These are phyloP conservation scores for Phytophthora parvispora DNA, from an alignment of 352 stramenopile genomes.

Conservation along the genomic window DNA sequence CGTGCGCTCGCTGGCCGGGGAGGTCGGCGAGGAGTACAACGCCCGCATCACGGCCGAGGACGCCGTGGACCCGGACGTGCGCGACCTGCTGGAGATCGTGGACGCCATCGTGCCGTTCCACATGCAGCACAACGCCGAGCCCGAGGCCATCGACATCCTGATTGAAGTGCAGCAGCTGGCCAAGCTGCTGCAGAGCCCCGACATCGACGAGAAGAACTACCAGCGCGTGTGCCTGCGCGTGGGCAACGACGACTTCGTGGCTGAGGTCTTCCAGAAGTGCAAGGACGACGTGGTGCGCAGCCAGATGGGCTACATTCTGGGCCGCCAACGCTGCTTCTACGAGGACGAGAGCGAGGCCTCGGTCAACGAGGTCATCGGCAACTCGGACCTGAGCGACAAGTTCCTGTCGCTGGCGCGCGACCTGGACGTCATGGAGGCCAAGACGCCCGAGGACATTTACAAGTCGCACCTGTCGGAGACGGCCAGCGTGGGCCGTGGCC, in stretches of 20 bases:
- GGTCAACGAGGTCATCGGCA: constrained; percentile 97
- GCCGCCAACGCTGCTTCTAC: constrained; percentile 94
- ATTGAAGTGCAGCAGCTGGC: constrained; percentile 98
- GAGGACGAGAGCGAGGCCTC: constrained; percentile 94
- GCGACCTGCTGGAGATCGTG: constrained; percentile 97
- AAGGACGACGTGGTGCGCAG: constrained; percentile 73
- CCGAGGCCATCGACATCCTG: constrained; percentile 99
- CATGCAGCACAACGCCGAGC: constrained; percentile 99
- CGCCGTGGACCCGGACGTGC: constrained; percentile 72
- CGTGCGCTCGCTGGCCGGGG: constrained; percentile 97
- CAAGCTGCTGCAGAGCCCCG: constrained; percentile 93
- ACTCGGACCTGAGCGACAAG: constrained; percentile 97
- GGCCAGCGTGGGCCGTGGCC: constrained; percentile 75
- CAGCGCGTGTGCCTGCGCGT: constrained; percentile 97
- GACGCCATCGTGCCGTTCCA: constrained; percentile 99
- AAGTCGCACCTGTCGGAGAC: constrained; percentile 99
- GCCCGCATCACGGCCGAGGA: constrained; percentile 70
- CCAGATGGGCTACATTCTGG: constrained; percentile 98
- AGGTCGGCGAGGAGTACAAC: constrained; percentile 97
- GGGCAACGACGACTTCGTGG: constrained; percentile 81
- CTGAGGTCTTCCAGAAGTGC: constrained; percentile 84
- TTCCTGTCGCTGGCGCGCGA: constrained; percentile 98
- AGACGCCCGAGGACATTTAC: constrained; percentile 99
- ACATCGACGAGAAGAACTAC: constrained; percentile 99
- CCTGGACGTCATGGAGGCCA: constrained; percentile 98